Evolutionary conservation across 2,329 filamentous ascomycete genomes (phyloP), one percentile per base, ranked within the genome.

Genomic region (Epichloe amarillans): DNA sequence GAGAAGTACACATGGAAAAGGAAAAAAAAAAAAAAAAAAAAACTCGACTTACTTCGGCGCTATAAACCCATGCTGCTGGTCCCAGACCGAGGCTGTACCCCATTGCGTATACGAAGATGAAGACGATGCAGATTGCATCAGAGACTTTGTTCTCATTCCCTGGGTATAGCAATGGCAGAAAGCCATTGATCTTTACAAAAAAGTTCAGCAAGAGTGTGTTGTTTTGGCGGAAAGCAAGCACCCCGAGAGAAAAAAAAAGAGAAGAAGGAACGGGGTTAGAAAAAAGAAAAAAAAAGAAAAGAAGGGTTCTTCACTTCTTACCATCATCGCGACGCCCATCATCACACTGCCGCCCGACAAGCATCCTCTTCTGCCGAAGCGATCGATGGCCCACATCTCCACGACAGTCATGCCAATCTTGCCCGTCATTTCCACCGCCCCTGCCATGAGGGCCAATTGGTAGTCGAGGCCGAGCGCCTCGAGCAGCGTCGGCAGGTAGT

Each of bases 1-100:
- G 14, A n/a, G 36, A 21, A 37, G 15, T 12, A 37, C 35, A 12
- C 15, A 12, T 37, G 19, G 3, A 3, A 3, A 19, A 19, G 3
- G 3, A 2, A 15, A 37, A 3, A 19, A 3, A 3, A 19, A 19
- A 19, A 3, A 2, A 15, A 37, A 3, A 15, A 19, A 23, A 23
- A 1, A 19, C 3, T 17, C 30, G 6, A 47, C 62, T 23, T 54
- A 76, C 74, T 65, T 81, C 77, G 0, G 75, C 71, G n/a, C 74
- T 74, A 53, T 80, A 80, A 0, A 80, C 74, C 77, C 77, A 81
- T 0, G 75, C 69, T 1, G 75, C 72, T 0, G 77, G 75, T 0
- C 77, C 77, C 42, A 80, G 77, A 0, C 77, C 75, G 54, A 80
- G 66, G 47, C 73, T 77, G 58, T 77, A 80, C 0, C 77, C 77